phyloP scores from a whole-genome alignment of 2,329 filamentous ascomycete genomes.

The Aspergillus flavus region DNA sequence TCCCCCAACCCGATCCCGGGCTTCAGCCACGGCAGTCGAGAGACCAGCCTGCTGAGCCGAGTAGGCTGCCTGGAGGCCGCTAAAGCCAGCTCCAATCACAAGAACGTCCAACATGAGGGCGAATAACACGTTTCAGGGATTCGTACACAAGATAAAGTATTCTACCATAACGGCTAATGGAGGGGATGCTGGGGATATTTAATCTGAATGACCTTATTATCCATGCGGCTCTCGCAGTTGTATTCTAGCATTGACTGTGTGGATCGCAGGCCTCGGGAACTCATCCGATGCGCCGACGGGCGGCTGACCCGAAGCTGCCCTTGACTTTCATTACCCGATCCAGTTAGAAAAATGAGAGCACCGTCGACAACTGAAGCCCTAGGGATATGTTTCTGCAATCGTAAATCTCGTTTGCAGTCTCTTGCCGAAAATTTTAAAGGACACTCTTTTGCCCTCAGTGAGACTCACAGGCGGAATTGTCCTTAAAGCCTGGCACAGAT shows the following conservation, averaged over 20 bases:
- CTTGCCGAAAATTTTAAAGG: no score
- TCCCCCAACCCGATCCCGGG: conserved; percentile 45
- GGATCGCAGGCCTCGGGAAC: background rate
- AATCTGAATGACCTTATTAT: background rate
- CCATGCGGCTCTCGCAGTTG: background rate
- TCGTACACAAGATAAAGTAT: background rate
- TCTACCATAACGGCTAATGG: rapidly evolving
- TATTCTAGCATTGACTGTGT: background rate
- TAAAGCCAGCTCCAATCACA: conserved; percentile 43
- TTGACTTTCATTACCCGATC: no score
- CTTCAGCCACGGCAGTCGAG: conserved; percentile 41
- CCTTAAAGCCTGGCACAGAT: no score
- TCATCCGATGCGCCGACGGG: no score
- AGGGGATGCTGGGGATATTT: background rate
- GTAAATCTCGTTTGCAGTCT: no score
- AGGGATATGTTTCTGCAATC: no score
- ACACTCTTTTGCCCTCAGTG: no score
- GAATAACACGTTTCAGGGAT: background rate
- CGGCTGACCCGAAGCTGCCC: no score
- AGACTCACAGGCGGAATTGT: no score
- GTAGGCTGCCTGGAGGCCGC: conserved; percentile 40
- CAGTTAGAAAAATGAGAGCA: no score
- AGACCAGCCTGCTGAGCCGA: conserved; percentile 32
- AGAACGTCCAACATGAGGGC: conserved; percentile 25
- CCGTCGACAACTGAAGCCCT: no score